Conservation (phyloP, 345 rosid species). For the Melastoma malabathricum region DNA sequence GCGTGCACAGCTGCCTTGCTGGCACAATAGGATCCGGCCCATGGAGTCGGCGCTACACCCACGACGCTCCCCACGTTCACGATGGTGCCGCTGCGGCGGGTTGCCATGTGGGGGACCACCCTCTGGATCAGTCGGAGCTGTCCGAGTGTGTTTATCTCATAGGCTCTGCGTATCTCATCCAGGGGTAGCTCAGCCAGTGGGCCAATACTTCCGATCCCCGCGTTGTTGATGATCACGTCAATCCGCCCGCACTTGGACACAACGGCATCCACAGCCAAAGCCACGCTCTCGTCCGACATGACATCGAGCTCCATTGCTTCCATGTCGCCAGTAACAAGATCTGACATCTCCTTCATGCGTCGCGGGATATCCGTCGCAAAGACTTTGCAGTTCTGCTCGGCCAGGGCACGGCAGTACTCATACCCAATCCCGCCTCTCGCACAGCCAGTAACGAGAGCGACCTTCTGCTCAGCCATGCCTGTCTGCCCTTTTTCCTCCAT, state of each 20-base stretch:
- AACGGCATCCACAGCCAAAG: constrained; percentile 16
- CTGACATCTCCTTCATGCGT: constrained; percentile 27
- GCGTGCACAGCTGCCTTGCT: constrained; percentile 56
- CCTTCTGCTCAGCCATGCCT: constrained; percentile 24
- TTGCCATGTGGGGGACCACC: constrained; percentile 56
- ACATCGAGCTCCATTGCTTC: constrained; percentile 37
- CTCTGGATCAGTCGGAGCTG: constrained; percentile 50
- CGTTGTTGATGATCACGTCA: constrained; percentile 41
- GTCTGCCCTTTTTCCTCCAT: not conserved
- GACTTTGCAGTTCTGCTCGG: constrained; percentile 36
- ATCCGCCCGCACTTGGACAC: constrained; percentile 31
- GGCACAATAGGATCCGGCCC: constrained; percentile 57
- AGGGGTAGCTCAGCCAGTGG: constrained; percentile 44
- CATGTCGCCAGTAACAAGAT: constrained; percentile 15
- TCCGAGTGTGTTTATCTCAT: constrained; percentile 52
- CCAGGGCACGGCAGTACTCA: constrained; percentile 55
- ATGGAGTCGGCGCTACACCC: constrained; percentile 43
- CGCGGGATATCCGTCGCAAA: constrained; percentile 36
- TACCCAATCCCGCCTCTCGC: constrained; percentile 59
- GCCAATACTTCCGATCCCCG: constrained; percentile 42
- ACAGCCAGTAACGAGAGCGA: constrained; percentile 53
- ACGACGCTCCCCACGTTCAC: constrained; percentile 51
- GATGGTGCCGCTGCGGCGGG: constrained; percentile 27
- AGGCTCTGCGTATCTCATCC: constrained; percentile 29
- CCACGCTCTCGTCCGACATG: constrained; percentile 33